Evolutionary conservation across 2,329 filamentous ascomycete species (phyloP).

Genomic region (Neocatenulostroma microsporum): DNA sequence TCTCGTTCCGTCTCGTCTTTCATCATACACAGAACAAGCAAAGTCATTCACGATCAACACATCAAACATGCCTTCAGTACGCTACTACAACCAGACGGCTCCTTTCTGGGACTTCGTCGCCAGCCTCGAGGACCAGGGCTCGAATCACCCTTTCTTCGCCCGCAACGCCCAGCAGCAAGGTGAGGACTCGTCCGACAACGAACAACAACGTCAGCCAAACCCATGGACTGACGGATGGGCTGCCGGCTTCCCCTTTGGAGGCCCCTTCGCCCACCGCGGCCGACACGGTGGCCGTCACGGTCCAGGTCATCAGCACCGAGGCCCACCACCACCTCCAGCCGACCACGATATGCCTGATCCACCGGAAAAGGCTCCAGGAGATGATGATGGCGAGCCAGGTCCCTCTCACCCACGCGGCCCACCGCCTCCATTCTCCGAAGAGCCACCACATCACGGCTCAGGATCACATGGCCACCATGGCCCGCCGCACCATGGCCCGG

Average conservation of each 20-base stretch:
- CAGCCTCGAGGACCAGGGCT: slow-evolving; percentile 41
- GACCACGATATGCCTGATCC: slow-evolving; percentile 6
- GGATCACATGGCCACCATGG: slow-evolving; percentile 14
- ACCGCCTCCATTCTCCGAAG: slow-evolving; percentile 15
- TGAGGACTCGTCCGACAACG: slow-evolving; percentile 10
- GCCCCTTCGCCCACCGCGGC: slow-evolving; percentile 23
- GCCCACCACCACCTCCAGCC: slow-evolving; percentile 2
- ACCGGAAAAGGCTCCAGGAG: slow-evolving; percentile 1
- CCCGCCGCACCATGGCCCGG: slow-evolving; percentile 17
- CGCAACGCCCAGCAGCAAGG: slow-evolving; percentile 27
- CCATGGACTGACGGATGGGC: slow-evolving; percentile 29
- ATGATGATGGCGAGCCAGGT: slow-evolving; percentile 8
- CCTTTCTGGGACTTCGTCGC: slow-evolving; percentile 52
- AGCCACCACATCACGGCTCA: slow-evolving; percentile 9
- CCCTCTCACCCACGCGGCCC: slow-evolving; percentile 19
- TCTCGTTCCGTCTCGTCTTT: neutral
- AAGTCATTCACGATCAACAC: slow-evolving; percentile 1
- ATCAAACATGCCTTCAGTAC: slow-evolving; percentile 46
- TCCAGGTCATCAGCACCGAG: slow-evolving; percentile 4
- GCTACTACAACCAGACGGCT: slow-evolving; percentile 46
- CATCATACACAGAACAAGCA: slow-evolving; percentile 3
- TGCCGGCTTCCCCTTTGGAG: slow-evolving; percentile 31
- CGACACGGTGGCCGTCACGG: slow-evolving; percentile 13
- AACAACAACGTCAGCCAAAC: slow-evolving; percentile 5
- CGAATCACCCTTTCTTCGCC: slow-evolving; percentile 39